Evolutionary conservation across 2,329 filamentous ascomycete species (phyloP).

Genomic region (Xylariaceae sp.): DNA sequence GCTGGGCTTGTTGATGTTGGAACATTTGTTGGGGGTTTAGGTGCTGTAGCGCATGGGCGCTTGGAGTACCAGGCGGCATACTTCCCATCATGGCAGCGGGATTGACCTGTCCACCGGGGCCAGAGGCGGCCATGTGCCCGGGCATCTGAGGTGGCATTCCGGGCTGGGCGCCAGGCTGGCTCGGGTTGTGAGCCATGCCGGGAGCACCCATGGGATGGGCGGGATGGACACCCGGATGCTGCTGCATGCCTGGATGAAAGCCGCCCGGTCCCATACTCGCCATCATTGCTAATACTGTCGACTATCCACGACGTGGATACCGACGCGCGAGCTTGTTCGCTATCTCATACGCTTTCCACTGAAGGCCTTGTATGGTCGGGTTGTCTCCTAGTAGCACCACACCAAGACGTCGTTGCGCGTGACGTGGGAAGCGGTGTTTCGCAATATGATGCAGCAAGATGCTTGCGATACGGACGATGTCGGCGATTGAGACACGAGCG

Average conservation of each 20-base stretch:
- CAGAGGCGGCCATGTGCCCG: slow-evolving; percentile 72
- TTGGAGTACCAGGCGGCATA: slow-evolving; percentile 72
- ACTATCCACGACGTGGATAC: slow-evolving; percentile 64
- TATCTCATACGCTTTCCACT: slow-evolving; percentile 50
- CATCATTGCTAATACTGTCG: slow-evolving; percentile 65
- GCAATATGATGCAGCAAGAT: slow-evolving; percentile 11
- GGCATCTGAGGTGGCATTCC: slow-evolving; percentile 68
- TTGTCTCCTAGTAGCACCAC: not conserved
- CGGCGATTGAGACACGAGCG: not conserved
- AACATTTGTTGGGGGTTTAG: slow-evolving; percentile 65
- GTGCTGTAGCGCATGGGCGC: slow-evolving; percentile 73
- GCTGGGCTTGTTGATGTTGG: slow-evolving; percentile 44
- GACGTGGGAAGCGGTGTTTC: slow-evolving; percentile 13
- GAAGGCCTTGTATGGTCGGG: not conserved
- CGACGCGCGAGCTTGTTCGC: slow-evolving; percentile 49
- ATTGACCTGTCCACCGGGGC: slow-evolving; percentile 71
- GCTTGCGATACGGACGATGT: not conserved
- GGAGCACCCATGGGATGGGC: slow-evolving; percentile 64
- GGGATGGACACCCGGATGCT: slow-evolving; percentile 68
- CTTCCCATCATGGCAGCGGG: slow-evolving; percentile 74
- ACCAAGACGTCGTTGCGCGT: not conserved
- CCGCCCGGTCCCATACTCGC: slow-evolving; percentile 64
- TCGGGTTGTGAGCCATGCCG: slow-evolving; percentile 68
- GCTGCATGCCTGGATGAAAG: slow-evolving; percentile 72
- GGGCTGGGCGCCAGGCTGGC: slow-evolving; percentile 69